These are phyloP conservation scores for Castanopsis chinensis DNA, from an alignment of 306 rosid genomes.

Conservation along the genomic window DNA sequence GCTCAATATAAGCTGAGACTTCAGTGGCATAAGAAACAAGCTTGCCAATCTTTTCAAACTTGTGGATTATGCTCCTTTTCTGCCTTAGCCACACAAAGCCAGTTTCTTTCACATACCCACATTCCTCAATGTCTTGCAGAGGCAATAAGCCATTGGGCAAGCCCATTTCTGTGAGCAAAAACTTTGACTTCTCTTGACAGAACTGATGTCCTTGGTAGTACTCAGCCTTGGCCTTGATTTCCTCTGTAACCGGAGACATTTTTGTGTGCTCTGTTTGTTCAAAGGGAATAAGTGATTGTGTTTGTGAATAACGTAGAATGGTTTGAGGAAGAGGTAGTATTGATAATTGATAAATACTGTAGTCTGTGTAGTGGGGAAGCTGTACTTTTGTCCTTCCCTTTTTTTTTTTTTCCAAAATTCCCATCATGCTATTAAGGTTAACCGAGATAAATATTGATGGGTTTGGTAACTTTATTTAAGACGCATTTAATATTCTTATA, in stretches of 20 bases:
- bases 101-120: conserved; percentile 56
- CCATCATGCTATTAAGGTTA: too few species aligned
- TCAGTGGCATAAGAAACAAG: conserved; percentile 56
- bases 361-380: too few species aligned
- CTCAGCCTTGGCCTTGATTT: conserved; percentile 52
- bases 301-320: too few species aligned
- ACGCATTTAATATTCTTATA: too few species aligned
- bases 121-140: conserved; percentile 66
- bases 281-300: too few species aligned
- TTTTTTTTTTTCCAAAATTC: too few species aligned
- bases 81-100: conserved; percentile 96
- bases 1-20: conserved; percentile 64
- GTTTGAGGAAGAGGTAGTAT: too few species aligned
- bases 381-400: too few species aligned
- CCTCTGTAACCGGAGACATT: conserved; percentile 59
- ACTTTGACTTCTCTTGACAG: conserved; percentile 59
- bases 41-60: conserved; percentile 73
- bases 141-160: conserved; percentile 83
- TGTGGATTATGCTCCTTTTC: conserved; percentile 60
- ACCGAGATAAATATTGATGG: too few species aligned
- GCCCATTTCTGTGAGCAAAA: conserved; percentile 48
- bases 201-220: conserved; percentile 63
- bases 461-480: too few species aligned
- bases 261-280: neutral
- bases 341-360: too few species aligned